Base-by-base conservation (phyloP, 2,329 filamentous ascomycete species). In the Neobulgaria alba region DNA sequence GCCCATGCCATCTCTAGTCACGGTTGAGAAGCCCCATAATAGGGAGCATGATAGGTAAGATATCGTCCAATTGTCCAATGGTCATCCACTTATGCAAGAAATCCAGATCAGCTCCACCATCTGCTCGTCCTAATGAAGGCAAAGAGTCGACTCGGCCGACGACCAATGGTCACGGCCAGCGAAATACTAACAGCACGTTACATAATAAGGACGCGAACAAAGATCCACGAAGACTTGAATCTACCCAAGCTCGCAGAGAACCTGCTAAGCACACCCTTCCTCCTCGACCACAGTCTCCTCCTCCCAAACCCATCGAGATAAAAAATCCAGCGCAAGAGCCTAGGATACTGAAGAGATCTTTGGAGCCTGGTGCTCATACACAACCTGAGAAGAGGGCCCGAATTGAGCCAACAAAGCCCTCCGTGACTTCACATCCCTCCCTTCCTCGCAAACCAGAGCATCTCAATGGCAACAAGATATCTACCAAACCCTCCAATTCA, bases 201-300 rank as follows among this genome's bases (percentile, higher is more conserved):
- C 43, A 47, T 12, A 33, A 14, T 29, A 45, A 47, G 31, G 37
- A 38, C 19, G 10, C 33, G 14, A 20, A 18, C 23, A 30, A 43
- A 32, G 7, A 26, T 7, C 23, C 23, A 7, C 23, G 36, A 38
- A 33, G 14, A 19, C 30, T 23, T 15, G 39, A 32, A 15, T n/a
- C 40, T 31, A 38, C 30, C 23, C 37, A 43, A 40, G 9, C 9
- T 36, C 33, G 15, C 7, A 14, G 35, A 42, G 42, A 45, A 35
- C 45, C 38, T 16, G 35, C 46, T 10, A 57, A 54, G 26, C 52
- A 57, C 41, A 38, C 40, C 21, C 44, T 55, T 15, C 54, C 54
- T 41, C 51, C 57, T 38, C 53, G 52, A 17, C 55, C 54, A 29
- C 48, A 42, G 37, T 56, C 55, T 3, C 54, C 51, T 16, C 40